Evolutionary conservation across 2,329 filamentous ascomycete genomes (phyloP), one percentile per base, ranked within the genome.

Genomic region (Penicillium sp.): DNA sequence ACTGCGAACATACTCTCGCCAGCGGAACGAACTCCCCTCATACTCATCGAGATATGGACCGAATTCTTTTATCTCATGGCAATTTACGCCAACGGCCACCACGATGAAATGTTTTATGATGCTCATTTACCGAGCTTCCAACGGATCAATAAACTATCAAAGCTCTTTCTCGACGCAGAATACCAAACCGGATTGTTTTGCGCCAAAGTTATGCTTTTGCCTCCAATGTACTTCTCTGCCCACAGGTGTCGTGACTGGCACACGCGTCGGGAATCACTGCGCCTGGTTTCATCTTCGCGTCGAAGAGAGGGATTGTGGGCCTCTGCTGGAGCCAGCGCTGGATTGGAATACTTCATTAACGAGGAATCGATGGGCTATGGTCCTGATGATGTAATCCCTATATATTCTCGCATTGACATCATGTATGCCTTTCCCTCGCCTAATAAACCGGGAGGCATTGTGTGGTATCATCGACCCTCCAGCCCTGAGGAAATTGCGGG

Each of bases 301-400:
- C 47, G 47, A 8, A 36, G 47, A 49, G 47, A 49, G 31, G 47
- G 47, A 8, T 32, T 49, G 13, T 49, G 47, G 47, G 39, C 47
- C 2, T 49, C 47, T 7, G 36, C 29, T 22, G 36, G 27, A 21
- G 14, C 14, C 4, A 13, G 16, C 24, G 36, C 36, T 43, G 4
- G n/a, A 7, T 4, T 48, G 16, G 13, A 24, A 48, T 4, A 40
- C 3, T 36, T 48, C 39, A 40, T 48, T n/a, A 22, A 48, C 13
- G 22, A 31, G 11, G 47, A 48, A 36, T 48, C 47, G 21, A 24
- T 18, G 27, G 47, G 47, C 21, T 21, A 32, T 11, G 39, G n/a
- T 16, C 36, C 47, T 7, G 38, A 8, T 42, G 47, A 48, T 22
- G 16, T 42, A 22, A 21, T 48, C 42, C 47, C 47, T 9, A 24